Evolutionary conservation across 176 grass and related monocot species (phyloP).

Genomic region (Carex littledalei): DNA sequence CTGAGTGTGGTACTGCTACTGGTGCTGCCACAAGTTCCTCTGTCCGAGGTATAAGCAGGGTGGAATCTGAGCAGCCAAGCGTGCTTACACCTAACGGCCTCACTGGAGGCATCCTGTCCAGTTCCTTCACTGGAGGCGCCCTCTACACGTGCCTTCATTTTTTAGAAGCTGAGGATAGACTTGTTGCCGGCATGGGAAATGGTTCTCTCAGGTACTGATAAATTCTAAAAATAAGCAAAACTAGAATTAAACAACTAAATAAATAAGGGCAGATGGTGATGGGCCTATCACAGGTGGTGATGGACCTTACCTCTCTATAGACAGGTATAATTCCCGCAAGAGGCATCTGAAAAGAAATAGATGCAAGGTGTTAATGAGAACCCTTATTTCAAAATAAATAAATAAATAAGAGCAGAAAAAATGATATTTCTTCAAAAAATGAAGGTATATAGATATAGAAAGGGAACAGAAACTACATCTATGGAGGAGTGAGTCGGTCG

Average conservation of each 20-base stretch:
- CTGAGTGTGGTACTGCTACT: slow-evolving; percentile 33
- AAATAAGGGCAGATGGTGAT: neutral
- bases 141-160: slow-evolving; percentile 87
- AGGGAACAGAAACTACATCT: slow-evolving; percentile 74
- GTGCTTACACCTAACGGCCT: slow-evolving; percentile 82
- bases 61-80: slow-evolving; percentile 54
- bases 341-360: too few species aligned
- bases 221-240: neutral
- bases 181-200: slow-evolving; percentile 92
- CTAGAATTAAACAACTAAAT: neutral
- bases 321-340: too few species aligned
- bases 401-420: neutral
- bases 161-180: slow-evolving; percentile 55
- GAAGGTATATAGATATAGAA: slow-evolving; percentile 88
- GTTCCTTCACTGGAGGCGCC: slow-evolving; percentile 69
- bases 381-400: neutral
- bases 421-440: slow-evolving; percentile 29
- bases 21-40: slow-evolving; percentile 41
- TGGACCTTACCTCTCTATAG: too few species aligned
- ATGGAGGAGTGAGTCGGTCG: slow-evolving; percentile 71
- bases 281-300: too few species aligned
- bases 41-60: slow-evolving; percentile 38
- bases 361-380: too few species aligned
- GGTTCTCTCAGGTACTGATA: slow-evolving; percentile 73
- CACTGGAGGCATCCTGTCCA: slow-evolving; percentile 78